These are phyloP conservation scores for Heterobasidion occidentale DNA, from an alignment of 1,284 basidiomycete genomes.

Conservation along the genomic window DNA sequence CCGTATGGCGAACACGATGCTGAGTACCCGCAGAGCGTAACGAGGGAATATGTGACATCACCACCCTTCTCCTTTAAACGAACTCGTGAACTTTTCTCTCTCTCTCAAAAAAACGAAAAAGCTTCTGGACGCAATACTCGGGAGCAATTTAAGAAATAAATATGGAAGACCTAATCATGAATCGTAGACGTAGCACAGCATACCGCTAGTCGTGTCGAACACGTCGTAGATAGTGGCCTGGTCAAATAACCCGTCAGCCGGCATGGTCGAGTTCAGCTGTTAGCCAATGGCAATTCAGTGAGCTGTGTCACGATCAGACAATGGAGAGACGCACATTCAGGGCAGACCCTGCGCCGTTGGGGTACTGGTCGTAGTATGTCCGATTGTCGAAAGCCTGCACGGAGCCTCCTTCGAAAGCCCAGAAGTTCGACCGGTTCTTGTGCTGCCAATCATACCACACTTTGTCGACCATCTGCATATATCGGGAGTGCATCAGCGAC, in stretches of 20 bases:
- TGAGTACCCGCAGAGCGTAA: no score
- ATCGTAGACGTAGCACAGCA: conserved; percentile 28
- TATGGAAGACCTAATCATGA: no score
- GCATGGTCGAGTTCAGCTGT: conserved; percentile 22
- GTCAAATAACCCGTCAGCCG: conserved; percentile 24
- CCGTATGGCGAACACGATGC: no score
- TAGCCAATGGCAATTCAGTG: neutral
- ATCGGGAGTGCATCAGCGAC: neutral
- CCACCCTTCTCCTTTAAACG: no score
- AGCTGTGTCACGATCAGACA: neutral
- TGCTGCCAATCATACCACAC: conserved; percentile 32
- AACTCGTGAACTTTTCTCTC: no score
- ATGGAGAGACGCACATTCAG: conserved; percentile 18
- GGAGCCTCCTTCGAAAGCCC: conserved; percentile 24
- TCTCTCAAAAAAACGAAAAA: no score
- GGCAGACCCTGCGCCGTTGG: conserved; percentile 24
- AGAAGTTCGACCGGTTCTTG: conserved; percentile 17
- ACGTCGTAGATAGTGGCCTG: conserved; percentile 21
- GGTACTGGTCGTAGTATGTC: conserved; percentile 19
- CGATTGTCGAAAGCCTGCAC: conserved; percentile 19
- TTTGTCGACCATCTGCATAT: conserved; percentile 29
- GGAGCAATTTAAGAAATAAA: no score
- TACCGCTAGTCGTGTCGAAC: conserved; percentile 24
- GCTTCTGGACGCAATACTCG: no score
- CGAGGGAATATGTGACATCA: no score